Base-by-base conservation (phyloP, 352 stramenopile species). In the Phytophthora capsici region DNA sequence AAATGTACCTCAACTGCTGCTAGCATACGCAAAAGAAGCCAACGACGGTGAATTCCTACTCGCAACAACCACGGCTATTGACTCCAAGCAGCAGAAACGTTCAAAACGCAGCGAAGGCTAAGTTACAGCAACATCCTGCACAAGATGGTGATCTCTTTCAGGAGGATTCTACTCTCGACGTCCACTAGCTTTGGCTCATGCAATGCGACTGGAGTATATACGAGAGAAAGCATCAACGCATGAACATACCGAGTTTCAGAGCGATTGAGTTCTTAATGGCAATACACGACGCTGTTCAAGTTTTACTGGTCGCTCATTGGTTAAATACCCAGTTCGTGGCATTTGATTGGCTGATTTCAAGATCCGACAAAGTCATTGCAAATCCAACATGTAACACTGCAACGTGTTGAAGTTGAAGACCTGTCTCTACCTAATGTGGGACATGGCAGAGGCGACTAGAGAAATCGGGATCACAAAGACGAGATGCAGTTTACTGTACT, bases 331-430 rank as follows among this genome's bases (percentile, higher is more conserved):
- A n/a, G n/a, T n/a, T n/a, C n/a, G n/a, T n/a, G 7, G 25, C 25
- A 38, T 44, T 4, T 34, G 32, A 40, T 45, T 57, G 49, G 49
- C 8, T 37, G 16, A 28, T 28, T 7, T 28, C 7, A 16, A 26
- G 19, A 7, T 37, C 7, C 7, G 25, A 28, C 0, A 28, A 7
- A 14, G 17, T 37, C 8, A 28, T 20, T 48, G 50, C 23, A 57
- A 57, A 48, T 48, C 37, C 7, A 56, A 56, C 43, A 40, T 45
- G 40, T 53, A 61, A 47, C 53, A 47, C 53, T 61, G 13, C 53
- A 61, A 46, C 53, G 7, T 14, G 41, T 53, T 61, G 28, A 53
- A 61, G 53, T 61, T 61, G 19, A 9, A 40, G 4, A 52, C 41
- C 4, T 40, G 4, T 20, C 36, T 36, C 37, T 16, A 30, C 38